A percentile compares a stretch with the other conserved stretches of the same genome.
These are phyloP conservation scores for Neurospora hispaniola DNA, from an alignment of 495 filamentous ascomycete species.

Conservation along the genomic window DNA sequence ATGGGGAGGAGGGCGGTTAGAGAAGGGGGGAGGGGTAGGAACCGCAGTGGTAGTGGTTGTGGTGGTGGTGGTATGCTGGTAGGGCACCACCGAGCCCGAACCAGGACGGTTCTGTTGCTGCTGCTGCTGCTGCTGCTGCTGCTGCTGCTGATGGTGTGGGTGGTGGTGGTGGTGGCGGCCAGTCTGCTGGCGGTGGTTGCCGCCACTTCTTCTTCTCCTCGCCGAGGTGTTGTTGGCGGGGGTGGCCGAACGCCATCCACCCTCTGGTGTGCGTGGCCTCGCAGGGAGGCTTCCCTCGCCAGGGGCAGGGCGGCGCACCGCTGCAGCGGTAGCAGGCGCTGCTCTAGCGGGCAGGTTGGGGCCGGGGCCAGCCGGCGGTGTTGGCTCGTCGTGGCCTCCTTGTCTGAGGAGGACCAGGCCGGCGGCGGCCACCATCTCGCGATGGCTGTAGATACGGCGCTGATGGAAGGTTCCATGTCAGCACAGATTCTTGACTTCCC, in stretches of 20 bases:
- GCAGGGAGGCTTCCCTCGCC: not conserved
- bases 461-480: not conserved
- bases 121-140: not conserved
- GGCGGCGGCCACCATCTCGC: not conserved
- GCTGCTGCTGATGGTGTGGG: not conserved
- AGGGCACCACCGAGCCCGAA: not conserved
- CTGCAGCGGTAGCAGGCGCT: not conserved
- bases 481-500: not conserved
- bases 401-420: not conserved
- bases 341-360: not conserved
- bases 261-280: not conserved
- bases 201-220: not conserved
- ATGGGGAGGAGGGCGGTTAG: not conserved
- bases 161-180: not conserved
- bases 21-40: not conserved
- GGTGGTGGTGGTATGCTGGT: not conserved
- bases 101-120: not conserved
- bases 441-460: not conserved
- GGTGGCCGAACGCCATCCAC: not conserved
- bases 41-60: not conserved
- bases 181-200: not conserved
- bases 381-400: not conserved
- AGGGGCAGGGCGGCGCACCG: not conserved
- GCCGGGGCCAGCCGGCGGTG: not conserved
- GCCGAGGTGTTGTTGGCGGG: not conserved